phyloP scores from a whole-genome alignment of 177 flowering plant species.

The Vitis hybrid region DNA sequence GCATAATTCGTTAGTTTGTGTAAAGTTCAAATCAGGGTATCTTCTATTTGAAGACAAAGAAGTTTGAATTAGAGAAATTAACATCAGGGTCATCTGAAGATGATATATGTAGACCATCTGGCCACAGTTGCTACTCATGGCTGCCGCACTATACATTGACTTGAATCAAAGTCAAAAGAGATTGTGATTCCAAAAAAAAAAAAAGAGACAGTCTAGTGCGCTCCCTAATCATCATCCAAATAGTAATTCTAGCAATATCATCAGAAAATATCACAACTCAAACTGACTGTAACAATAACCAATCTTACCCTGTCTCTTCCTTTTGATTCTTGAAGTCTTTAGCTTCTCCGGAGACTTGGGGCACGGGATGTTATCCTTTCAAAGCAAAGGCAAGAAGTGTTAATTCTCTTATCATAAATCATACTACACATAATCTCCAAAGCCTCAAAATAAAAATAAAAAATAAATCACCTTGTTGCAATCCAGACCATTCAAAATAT shows the following conservation, averaged over 20 bases:
- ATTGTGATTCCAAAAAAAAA: no score
- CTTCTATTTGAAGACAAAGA: background rate
- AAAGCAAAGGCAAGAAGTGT: background rate
- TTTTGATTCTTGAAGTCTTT: conserved; percentile 54
- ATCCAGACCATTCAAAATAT: conserved; percentile 38
- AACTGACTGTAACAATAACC: background rate
- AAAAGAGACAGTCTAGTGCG: no score
- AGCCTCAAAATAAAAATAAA: background rate
- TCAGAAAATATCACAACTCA: background rate
- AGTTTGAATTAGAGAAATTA: background rate
- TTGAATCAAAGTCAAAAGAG: no score
- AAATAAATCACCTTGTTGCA: conserved; percentile 50
- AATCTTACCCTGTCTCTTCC: conserved; percentile 53
- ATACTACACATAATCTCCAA: background rate
- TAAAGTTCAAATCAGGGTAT: background rate
- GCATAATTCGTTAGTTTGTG: background rate
- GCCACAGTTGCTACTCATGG: no score
- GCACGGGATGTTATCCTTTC: conserved; percentile 67
- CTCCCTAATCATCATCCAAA: no score
- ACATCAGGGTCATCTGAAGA: no score
- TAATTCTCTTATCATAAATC: background rate
- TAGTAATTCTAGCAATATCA: no score
- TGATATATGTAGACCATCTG: background rate
- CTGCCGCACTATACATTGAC: no score
- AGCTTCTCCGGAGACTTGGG: conserved; percentile 85